These are phyloP conservation scores for Lagenaria siceraria DNA, from an alignment of 306 rosid species.

Conservation along the genomic window DNA sequence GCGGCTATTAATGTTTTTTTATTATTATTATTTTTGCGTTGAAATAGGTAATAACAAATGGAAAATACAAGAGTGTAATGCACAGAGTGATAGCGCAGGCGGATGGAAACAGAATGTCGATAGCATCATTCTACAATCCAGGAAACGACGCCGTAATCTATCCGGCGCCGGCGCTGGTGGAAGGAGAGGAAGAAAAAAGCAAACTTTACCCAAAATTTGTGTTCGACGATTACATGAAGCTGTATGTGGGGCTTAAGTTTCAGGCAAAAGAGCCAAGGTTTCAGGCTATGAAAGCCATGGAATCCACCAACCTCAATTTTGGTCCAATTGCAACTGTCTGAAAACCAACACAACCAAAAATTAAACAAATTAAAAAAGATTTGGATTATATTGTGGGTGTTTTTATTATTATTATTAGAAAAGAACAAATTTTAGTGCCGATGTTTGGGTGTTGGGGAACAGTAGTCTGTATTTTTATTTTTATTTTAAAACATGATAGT, in stretches of 20 bases:
- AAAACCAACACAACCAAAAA: not conserved
- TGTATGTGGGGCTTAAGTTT: slow-evolving; percentile 68
- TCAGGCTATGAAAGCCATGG: slow-evolving; percentile 74
- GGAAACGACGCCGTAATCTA: slow-evolving; percentile 71
- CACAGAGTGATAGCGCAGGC: slow-evolving; percentile 73
- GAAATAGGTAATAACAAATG: slow-evolving; percentile 70
- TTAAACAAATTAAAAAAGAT: not conserved
- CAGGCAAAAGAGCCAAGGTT: slow-evolving; percentile 95
- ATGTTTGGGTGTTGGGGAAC: slow-evolving; percentile 6
- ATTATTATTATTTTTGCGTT: too few relatives aligned
- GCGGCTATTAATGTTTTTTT: too few relatives aligned
- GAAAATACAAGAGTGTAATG: slow-evolving; percentile 78
- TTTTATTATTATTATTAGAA: not conserved
- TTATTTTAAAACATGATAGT: not conserved
- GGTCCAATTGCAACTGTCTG: slow-evolving; percentile 50
- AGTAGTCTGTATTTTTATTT: not conserved
- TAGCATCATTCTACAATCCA: slow-evolving; percentile 94
- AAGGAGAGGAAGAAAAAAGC: slow-evolving; percentile 29
- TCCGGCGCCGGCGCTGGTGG: slow-evolving; percentile 66
- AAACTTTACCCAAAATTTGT: slow-evolving; percentile 74
- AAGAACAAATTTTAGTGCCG: not conserved
- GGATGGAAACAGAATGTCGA: slow-evolving; percentile 74
- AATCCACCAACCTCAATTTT: slow-evolving; percentile 19
- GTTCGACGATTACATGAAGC: slow-evolving; percentile 95
- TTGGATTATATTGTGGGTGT: not conserved